phyloP scores from a whole-genome alignment of 306 rosid species.

The Dryas alaskensis region DNA sequence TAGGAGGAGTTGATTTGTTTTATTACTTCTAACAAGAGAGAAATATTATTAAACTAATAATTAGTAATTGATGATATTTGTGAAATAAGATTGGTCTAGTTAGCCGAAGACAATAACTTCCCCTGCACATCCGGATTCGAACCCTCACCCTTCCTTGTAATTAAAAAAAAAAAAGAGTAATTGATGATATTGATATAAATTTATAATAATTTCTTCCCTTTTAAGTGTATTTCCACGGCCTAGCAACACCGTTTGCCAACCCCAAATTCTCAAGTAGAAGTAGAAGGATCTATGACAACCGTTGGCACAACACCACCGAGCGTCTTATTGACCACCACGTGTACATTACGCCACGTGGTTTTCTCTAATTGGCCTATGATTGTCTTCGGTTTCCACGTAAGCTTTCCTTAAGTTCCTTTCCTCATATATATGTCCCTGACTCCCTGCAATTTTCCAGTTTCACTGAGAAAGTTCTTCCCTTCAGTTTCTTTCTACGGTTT shows the following conservation, averaged over 20 bases:
- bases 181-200: too few species aligned
- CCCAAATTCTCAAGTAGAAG: neutral
- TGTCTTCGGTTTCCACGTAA: constrained; percentile 36
- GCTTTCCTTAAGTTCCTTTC: constrained; percentile 8
- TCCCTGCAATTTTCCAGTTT: constrained; percentile 16
- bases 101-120: too few species aligned
- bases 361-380: rapidly evolving
- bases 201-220: too few species aligned
- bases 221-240: too few species aligned
- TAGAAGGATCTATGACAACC: neutral
- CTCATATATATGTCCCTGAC: neutral
- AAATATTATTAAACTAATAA: too few species aligned
- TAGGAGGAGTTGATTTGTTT: too few species aligned
- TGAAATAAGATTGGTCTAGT: too few species aligned
- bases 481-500: constrained; percentile 16
- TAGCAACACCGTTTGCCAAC: neutral
- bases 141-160: too few species aligned
- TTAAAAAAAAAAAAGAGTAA: too few species aligned
- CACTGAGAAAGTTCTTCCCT: neutral
- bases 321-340: constrained; percentile 45
- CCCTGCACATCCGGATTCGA: too few species aligned
- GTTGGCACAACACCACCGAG: constrained; percentile 35
- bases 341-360: constrained; percentile 23
- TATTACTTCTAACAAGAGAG: too few species aligned
- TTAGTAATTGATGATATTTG: too few species aligned